A percentile compares a stretch with the other conserved stretches of the same genome.
These are phyloP conservation scores for Cladophialophora bantiana DNA, from an alignment of 2,329 filamentous ascomycete genomes.

Conservation along the genomic window DNA sequence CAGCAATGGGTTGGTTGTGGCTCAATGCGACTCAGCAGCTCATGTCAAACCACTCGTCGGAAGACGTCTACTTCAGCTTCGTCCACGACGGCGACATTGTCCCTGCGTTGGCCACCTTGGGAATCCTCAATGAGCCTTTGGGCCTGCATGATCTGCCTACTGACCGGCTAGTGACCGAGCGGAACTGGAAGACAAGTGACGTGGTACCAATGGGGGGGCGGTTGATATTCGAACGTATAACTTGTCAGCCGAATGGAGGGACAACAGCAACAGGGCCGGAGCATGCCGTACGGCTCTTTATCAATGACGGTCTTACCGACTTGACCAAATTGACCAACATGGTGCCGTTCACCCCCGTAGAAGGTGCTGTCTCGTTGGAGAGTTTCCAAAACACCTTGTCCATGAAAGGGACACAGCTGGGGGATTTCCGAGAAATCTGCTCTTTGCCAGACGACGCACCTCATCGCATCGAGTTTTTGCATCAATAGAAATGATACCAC, in stretches of 20 bases:
- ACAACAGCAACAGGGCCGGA: conserved; percentile 13
- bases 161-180: conserved; percentile 52
- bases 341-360: conserved; percentile 39
- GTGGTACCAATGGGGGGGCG: conserved; percentile 65
- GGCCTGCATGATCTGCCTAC: conserved; percentile 54
- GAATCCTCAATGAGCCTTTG: conserved; percentile 55
- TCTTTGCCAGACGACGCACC: conserved; percentile 52
- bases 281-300: conserved; percentile 59
- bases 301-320: conserved; percentile 63
- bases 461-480: conserved; percentile 58
- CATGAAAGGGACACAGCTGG: conserved; percentile 52
- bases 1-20: conserved; percentile 65
- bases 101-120: conserved; percentile 58
- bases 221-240: conserved; percentile 61
- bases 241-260: conserved; percentile 45
- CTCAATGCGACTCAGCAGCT: conserved; percentile 63
- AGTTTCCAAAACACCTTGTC: conserved; percentile 53
- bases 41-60: conserved; percentile 51
- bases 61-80: conserved; percentile 63
- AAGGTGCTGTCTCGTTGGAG: conserved; percentile 53
- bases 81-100: conserved; percentile 67
- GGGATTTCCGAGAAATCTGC: conserved; percentile 58
- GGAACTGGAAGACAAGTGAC: conserved; percentile 63
- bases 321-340: conserved; percentile 44
- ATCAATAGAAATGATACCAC: conserved; percentile 46